Percentiles rank a stretch among this genome's conserved stretches.
phyloP scores from a whole-genome alignment of 768 basidiomycete species.

The Phanerochaete sordida region DNA sequence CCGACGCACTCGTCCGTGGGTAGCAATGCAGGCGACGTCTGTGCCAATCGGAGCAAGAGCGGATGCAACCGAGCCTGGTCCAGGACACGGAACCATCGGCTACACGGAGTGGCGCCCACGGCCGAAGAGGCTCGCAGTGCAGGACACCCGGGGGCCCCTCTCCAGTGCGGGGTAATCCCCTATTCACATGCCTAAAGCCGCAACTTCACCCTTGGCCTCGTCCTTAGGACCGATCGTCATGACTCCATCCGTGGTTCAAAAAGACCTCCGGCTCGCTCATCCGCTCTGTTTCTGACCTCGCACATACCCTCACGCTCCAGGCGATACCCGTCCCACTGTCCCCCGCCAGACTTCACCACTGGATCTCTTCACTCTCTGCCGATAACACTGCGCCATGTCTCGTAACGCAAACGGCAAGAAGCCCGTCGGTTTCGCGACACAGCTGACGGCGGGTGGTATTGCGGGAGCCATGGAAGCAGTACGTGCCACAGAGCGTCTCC shows the following conservation, averaged over 20 bases:
- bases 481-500: too few relatives aligned
- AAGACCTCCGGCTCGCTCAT: neutral
- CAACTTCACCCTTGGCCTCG: neutral
- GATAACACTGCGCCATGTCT: conserved; percentile 13
- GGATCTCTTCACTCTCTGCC: neutral
- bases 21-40: neutral
- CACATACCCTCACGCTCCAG: neutral
- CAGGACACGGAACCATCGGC: conserved; percentile 9
- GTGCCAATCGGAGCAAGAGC: neutral
- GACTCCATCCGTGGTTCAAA: neutral
- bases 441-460: conserved; percentile 91
- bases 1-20: neutral
- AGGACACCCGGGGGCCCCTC: neutral
- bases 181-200: conserved; percentile 12
- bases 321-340: neutral
- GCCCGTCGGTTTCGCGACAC: conserved; percentile 80
- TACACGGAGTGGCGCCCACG: conserved; percentile 9
- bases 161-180: conserved; percentile 3
- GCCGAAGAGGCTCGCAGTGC: conserved; percentile 4
- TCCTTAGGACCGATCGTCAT: conserved; percentile 12
- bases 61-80: neutral
- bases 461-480: conserved; percentile 94
- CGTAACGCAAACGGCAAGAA: conserved; percentile 44
- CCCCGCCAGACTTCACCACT: neutral
- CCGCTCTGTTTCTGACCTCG: neutral